These are phyloP conservation scores for Desmodesmus armatus DNA, from an alignment of 139 green algal species.

Conservation along the genomic window DNA sequence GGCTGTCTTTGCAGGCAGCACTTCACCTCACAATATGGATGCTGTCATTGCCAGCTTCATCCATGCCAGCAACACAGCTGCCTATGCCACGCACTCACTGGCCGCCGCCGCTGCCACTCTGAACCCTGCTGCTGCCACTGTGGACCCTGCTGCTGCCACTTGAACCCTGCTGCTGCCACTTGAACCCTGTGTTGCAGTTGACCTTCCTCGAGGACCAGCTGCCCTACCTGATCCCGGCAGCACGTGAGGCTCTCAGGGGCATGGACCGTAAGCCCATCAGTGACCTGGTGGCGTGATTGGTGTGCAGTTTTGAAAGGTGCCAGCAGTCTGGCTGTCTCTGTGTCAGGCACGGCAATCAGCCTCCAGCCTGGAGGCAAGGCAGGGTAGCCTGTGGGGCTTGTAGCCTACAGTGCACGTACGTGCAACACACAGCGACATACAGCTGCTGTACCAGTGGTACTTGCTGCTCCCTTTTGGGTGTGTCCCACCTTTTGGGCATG, in stretches of 20 bases:
- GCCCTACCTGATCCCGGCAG: slow-evolving; percentile 59
- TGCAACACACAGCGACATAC: too few species aligned
- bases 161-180: neutral
- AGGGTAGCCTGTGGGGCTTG: neutral
- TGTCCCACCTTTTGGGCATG: too few species aligned
- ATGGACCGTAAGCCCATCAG: slow-evolving; percentile 85
- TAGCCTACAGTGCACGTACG: neutral
- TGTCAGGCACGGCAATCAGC: neutral
- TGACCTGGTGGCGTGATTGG: slow-evolving; percentile 68
- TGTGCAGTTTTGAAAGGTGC: too few species aligned
- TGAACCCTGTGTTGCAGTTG: neutral
- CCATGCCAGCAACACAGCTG: neutral
- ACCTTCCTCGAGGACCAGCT: slow-evolving; percentile 64
- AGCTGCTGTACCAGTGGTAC: too few species aligned
- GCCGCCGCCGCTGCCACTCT: neutral
- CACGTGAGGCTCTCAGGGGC: slow-evolving; percentile 62
- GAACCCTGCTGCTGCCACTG: neutral
- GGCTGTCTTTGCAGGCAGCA: too few species aligned
- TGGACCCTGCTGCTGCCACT: neutral
- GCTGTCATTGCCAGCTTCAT: neutral
- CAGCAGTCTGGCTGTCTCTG: too few species aligned
- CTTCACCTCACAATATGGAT: too few species aligned
- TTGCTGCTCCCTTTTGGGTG: too few species aligned
- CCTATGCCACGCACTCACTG: too few species aligned
- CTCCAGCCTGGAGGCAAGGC: neutral